Evolutionary conservation across 202 grass and related monocot genomes (phyloP).

Genomic region (Digitaria exilis): DNA sequence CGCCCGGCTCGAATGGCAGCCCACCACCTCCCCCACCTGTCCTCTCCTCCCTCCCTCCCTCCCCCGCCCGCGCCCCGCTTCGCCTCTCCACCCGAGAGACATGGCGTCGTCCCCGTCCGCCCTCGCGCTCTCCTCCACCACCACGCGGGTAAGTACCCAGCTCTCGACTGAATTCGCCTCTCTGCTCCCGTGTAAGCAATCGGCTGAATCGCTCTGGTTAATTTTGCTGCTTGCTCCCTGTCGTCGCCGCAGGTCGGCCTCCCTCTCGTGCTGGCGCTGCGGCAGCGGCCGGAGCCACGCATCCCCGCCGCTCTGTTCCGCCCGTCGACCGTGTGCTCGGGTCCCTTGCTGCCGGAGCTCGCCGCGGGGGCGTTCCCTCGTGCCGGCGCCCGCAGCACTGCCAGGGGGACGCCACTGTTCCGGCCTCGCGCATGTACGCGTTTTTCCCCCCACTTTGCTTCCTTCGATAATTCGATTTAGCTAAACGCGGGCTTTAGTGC

Average conservation of each 20-base stretch:
- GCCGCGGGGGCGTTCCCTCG: background rate
- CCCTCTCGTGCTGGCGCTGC: background rate
- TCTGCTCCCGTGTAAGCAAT: background rate
- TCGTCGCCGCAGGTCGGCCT: background rate
- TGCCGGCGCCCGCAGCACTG: background rate
- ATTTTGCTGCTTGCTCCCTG: background rate
- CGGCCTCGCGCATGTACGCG: slow-evolving; percentile 48
- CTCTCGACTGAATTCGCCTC: background rate
- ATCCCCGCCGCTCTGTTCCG: background rate
- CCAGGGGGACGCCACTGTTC: slow-evolving; percentile 40
- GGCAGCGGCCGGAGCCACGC: slow-evolving; percentile 3
- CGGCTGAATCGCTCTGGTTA: background rate
- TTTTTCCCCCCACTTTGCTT: background rate
- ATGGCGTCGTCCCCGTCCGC: slow-evolving; percentile 41
- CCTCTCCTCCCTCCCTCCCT: no score
- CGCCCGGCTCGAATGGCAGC: slow-evolving; percentile 24
- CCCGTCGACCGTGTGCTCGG: background rate
- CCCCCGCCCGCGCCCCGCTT: no score
- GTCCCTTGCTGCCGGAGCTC: slow-evolving; percentile 31
- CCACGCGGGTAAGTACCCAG: slow-evolving; percentile 8
- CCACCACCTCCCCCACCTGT: background rate
- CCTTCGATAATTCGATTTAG: background rate
- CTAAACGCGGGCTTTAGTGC: no score
- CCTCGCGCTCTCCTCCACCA: slow-evolving; percentile 29
- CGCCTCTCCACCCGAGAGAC: background rate